Percentiles rank a stretch among this genome's conserved stretches.
phyloP scores from a whole-genome alignment of 2,329 filamentous ascomycete genomes.

The Claviceps africana region DNA sequence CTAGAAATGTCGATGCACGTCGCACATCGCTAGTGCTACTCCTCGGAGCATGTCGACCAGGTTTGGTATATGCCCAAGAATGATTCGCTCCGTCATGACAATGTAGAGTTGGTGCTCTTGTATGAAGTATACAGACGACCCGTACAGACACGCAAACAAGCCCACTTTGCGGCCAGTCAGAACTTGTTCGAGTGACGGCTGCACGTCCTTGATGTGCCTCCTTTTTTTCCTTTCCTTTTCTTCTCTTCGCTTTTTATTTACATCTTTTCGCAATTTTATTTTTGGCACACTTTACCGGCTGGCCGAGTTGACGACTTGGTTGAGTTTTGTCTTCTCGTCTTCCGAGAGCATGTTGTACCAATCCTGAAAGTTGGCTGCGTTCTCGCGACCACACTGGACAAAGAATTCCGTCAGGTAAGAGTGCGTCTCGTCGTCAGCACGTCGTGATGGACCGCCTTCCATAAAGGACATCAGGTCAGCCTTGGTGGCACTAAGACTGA shows the following conservation, averaged over 20 bases:
- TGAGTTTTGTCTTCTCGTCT: constrained; percentile 42
- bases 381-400: constrained; percentile 40
- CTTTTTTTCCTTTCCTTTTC: neutral
- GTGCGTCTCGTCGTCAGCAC: constrained; percentile 82
- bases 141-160: too few species aligned
- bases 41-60: too few species aligned
- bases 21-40: too few species aligned
- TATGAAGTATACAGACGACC: too few species aligned
- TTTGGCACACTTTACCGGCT: neutral
- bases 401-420: constrained; percentile 76
- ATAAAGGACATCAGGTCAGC: constrained; percentile 69
- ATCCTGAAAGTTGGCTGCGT: constrained; percentile 39
- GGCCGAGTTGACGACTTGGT: constrained; percentile 29
- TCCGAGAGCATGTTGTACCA: constrained; percentile 43
- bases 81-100: too few species aligned
- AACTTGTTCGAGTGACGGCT: too few species aligned
- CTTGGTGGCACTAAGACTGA: constrained; percentile 55
- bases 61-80: too few species aligned
- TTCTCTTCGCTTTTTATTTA: neutral
- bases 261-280: neutral
- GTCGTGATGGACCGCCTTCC: constrained; percentile 44
- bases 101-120: too few species aligned
- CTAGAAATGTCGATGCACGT: too few species aligned
- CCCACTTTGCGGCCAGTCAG: too few species aligned
- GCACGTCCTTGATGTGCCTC: neutral